Evolutionary conservation across 2,329 filamentous ascomycete species (phyloP).

Genomic region (Cladophialophora carrionii): DNA sequence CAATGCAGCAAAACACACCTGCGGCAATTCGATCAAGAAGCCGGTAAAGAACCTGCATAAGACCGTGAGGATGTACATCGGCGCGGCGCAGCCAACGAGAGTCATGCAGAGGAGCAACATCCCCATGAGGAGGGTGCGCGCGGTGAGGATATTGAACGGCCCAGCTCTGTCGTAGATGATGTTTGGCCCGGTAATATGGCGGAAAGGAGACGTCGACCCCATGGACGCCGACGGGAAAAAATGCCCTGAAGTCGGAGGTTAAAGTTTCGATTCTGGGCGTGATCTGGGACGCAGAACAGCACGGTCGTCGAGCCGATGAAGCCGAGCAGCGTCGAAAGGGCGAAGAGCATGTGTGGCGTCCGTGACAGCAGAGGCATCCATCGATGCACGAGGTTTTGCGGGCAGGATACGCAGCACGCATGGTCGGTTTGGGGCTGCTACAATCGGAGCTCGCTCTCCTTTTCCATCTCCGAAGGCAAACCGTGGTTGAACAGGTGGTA

Average conservation of each 20-base stretch:
- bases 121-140: constrained; percentile 48
- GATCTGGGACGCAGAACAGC: constrained; percentile 64
- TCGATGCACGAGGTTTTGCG: constrained; percentile 50
- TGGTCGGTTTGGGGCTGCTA: too few relatives aligned
- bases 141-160: constrained; percentile 58
- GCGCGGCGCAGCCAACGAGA: constrained; percentile 44
- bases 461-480: too few relatives aligned
- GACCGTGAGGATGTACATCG: constrained; percentile 47
- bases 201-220: constrained; percentile 60
- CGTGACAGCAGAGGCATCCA: constrained; percentile 52
- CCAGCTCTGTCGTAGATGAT: constrained; percentile 62
- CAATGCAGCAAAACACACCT: constrained; percentile 46
- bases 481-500: too few relatives aligned
- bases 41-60: constrained; percentile 58
- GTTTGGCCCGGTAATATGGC: constrained; percentile 62
- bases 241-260: constrained; percentile 59
- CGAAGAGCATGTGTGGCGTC: constrained; percentile 53
- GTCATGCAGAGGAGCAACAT: constrained; percentile 52
- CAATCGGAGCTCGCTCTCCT: too few relatives aligned
- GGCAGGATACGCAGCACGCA: constrained; percentile 49
- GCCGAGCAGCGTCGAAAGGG: constrained; percentile 55
- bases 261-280: constrained; percentile 59
- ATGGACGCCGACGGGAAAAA: constrained; percentile 69
- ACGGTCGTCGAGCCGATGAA: constrained; percentile 60
- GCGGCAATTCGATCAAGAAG: constrained; percentile 54